phyloP scores from a whole-genome alignment of 2,329 filamentous ascomycete species.

The Calonectria honghensis region DNA sequence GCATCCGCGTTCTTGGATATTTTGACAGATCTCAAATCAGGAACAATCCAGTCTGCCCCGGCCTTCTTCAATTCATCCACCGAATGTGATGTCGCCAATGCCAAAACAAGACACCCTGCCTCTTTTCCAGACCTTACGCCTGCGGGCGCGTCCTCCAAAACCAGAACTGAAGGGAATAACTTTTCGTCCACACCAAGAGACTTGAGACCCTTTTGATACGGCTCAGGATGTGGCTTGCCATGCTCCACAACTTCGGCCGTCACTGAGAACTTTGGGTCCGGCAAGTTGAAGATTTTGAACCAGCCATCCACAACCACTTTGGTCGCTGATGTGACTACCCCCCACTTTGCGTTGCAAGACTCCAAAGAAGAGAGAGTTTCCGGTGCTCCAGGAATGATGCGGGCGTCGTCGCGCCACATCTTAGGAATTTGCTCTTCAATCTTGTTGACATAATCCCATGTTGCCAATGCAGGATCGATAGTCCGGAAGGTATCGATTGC shows the following conservation, averaged over 20 bases:
- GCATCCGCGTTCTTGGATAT: neutral
- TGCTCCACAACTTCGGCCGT: constrained; percentile 8
- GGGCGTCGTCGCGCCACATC: constrained; percentile 10
- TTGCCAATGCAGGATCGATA: constrained; percentile 6
- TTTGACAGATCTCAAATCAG: constrained; percentile 13
- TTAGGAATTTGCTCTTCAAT: constrained; percentile 19
- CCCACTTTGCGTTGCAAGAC: constrained; percentile 14
- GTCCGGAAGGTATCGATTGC: constrained; percentile 16
- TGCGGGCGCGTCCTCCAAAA: constrained; percentile 6
- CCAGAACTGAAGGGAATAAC: neutral
- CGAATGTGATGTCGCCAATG: neutral
- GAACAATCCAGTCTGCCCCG: constrained; percentile 9
- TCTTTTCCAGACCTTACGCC: constrained; percentile 7
- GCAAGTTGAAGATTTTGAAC: constrained; percentile 15
- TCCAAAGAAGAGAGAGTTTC: neutral
- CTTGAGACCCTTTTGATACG: neutral
- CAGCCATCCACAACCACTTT: constrained; percentile 15
- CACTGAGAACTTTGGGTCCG: neutral
- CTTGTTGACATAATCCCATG: constrained; percentile 7
- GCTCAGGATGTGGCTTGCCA: constrained; percentile 9
- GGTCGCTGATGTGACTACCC: constrained; percentile 1
- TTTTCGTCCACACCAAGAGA: neutral
- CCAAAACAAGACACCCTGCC: constrained; percentile 6
- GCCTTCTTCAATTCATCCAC: neutral
- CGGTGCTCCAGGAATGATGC: constrained; percentile 14